phyloP scores from a whole-genome alignment of 2,329 filamentous ascomycete species.

The Massarina eburnea region DNA sequence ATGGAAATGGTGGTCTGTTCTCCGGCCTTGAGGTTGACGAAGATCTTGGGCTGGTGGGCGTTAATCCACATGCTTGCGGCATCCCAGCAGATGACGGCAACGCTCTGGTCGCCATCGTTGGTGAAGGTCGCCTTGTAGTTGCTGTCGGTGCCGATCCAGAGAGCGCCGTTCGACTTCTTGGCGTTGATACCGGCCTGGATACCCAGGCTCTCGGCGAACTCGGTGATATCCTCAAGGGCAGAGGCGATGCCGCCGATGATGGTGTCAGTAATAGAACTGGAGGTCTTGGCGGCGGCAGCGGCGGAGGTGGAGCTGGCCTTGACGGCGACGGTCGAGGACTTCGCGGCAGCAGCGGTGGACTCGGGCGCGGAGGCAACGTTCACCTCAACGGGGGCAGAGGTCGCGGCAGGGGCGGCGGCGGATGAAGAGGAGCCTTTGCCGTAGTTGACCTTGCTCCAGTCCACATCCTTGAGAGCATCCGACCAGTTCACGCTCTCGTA shows the following conservation, averaged over 20 bases:
- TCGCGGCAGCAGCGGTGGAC: slow-evolving; percentile 2
- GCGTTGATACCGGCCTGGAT: slow-evolving; percentile 29
- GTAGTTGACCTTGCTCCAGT: slow-evolving; percentile 33
- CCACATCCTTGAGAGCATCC: slow-evolving; percentile 28
- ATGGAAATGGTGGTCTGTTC: slow-evolving; percentile 43
- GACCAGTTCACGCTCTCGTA: slow-evolving; percentile 32
- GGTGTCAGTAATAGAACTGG: slow-evolving; percentile 8
- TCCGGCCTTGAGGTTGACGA: slow-evolving; percentile 43
- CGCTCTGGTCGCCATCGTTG: slow-evolving; percentile 36
- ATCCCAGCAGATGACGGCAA: slow-evolving; percentile 43
- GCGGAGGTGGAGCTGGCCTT: slow-evolving; percentile 6
- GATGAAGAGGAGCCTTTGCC: slow-evolving; percentile 15
- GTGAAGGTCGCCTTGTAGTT: slow-evolving; percentile 39
- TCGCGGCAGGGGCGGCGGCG: slow-evolving; percentile 12
- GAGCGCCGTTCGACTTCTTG: slow-evolving; percentile 29
- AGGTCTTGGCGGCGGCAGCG: slow-evolving; percentile 6
- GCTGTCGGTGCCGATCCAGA: slow-evolving; percentile 43
- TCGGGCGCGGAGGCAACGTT: slow-evolving; percentile 8
- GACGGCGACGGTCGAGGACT: slow-evolving; percentile 7
- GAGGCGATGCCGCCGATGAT: slow-evolving; percentile 7
- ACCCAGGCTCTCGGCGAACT: slow-evolving; percentile 18
- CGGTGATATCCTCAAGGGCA: slow-evolving; percentile 15
- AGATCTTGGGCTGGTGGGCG: slow-evolving; percentile 38
- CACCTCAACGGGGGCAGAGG: slow-evolving; percentile 9
- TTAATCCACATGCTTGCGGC: slow-evolving; percentile 43